A percentile compares a stretch with the other conserved stretches of the same genome.
Conservation (phyloP, 108 stramenopile genomes). For the Skeletonema marinoi region DNA sequence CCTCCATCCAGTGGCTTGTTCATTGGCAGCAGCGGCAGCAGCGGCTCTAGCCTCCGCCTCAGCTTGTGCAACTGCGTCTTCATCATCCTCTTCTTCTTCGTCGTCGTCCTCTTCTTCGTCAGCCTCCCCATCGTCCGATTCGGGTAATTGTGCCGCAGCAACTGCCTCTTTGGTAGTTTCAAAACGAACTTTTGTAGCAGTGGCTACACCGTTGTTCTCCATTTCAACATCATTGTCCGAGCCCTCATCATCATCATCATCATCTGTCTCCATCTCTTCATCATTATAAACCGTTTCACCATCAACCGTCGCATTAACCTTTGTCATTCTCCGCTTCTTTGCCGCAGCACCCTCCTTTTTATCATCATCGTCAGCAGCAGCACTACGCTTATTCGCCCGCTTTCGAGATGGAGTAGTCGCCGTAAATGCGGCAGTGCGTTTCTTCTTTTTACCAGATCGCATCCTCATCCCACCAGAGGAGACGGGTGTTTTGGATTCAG, state of each 20-base stretch:
- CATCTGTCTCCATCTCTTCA: background rate
- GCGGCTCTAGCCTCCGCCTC: slow-evolving; percentile 2
- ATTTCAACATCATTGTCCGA: background rate
- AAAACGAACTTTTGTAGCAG: background rate
- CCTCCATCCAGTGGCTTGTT: background rate
- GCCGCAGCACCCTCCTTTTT: background rate
- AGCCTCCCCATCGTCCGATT: background rate
- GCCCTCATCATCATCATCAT: background rate
- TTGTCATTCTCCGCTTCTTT: background rate
- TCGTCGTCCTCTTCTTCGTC: background rate
- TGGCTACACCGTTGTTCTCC: background rate
- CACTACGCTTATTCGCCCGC: background rate
- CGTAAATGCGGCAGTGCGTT: background rate
- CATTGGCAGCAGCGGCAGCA: background rate
- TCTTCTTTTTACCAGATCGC: slow-evolving; percentile 13
- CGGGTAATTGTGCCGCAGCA: background rate
- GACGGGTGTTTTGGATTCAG: slow-evolving; percentile 1
- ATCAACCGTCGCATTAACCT: background rate
- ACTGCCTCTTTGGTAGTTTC: slow-evolving; percentile 6
- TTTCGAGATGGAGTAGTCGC: background rate
- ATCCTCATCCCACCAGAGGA: slow-evolving; percentile 1
- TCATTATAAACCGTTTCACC: background rate
- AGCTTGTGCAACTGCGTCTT: background rate
- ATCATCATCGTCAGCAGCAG: background rate
- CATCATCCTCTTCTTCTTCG: background rate